Evolutionary conservation across 495 filamentous ascomycete species (phyloP).

Genomic region (Penicillium flavigenum): DNA sequence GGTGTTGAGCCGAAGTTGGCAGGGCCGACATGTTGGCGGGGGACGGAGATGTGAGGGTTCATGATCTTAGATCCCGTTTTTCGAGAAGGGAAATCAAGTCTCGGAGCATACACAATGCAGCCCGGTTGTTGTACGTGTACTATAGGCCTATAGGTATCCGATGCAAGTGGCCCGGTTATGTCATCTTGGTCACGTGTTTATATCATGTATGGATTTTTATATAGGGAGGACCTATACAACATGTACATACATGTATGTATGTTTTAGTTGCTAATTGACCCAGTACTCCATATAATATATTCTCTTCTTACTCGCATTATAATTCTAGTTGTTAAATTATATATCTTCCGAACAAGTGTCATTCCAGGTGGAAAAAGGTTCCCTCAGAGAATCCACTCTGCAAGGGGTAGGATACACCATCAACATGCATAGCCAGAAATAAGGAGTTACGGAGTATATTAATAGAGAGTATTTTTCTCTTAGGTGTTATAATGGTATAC

Average conservation of each 20-base stretch:
- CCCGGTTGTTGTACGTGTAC: conserved; percentile 2
- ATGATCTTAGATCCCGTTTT: conserved; percentile 36
- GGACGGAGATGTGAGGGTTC: conserved; percentile 64
- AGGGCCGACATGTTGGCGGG: conserved; percentile 56
- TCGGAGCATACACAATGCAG: conserved; percentile 18
- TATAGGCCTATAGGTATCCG: not conserved
- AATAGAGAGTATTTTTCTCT: too few species aligned
- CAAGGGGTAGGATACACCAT: not conserved
- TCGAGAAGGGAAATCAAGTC: conserved; percentile 13
- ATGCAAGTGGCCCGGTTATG: conserved; percentile 2
- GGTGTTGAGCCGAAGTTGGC: conserved; percentile 55
- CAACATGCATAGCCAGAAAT: not conserved
- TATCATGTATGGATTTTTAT: not conserved
- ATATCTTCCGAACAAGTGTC: not conserved
- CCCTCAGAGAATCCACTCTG: conserved; percentile 3
- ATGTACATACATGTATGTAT: too few species aligned
- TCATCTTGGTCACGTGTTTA: conserved; percentile 6
- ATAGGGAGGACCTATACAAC: too few species aligned
- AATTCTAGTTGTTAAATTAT: not conserved
- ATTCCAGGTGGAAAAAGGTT: not conserved
- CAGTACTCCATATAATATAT: not conserved
- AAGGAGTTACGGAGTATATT: too few species aligned
- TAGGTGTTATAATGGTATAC: too few species aligned
- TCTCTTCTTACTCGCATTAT: not conserved
- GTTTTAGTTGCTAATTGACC: not conserved